phyloP scores from a whole-genome alignment of 805 yeast species.

The Kodamaea kaohsiungensis region DNA sequence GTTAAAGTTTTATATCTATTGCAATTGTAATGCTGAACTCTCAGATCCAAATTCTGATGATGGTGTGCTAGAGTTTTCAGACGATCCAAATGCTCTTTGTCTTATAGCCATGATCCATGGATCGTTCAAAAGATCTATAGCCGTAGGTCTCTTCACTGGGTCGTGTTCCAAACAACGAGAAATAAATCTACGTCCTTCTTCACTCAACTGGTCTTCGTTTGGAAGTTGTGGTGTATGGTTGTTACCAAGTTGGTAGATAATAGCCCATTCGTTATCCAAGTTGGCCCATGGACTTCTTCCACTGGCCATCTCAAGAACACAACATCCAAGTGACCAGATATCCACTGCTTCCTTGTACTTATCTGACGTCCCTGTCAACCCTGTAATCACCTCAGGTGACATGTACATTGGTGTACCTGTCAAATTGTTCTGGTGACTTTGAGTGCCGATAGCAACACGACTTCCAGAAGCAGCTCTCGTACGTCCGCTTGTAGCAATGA shows the following conservation, averaged over 20 bases:
- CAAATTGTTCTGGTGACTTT: constrained; percentile 45
- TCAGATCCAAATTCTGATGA: constrained; percentile 28
- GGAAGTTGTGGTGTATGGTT: constrained; percentile 92
- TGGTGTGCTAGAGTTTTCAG: constrained; percentile 35
- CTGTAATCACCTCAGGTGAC: constrained; percentile 96
- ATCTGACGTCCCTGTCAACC: constrained; percentile 58
- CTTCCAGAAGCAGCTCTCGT: constrained; percentile 26
- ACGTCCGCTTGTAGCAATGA: constrained; percentile 63
- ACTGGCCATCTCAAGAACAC: constrained; percentile 93
- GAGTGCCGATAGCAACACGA: not conserved
- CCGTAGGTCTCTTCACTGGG: constrained; percentile 77
- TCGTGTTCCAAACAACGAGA: constrained; percentile 78
- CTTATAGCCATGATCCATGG: constrained; percentile 85
- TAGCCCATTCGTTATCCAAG: constrained; percentile 96
- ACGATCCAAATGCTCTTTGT: constrained; percentile 61
- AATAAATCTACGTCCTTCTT: constrained; percentile 69
- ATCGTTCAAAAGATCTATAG: constrained; percentile 80
- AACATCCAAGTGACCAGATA: constrained; percentile 97
- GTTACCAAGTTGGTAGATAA: constrained; percentile 97
- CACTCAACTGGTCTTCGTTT: constrained; percentile 70
- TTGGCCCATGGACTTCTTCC: constrained; percentile 97
- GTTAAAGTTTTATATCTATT: not conserved
- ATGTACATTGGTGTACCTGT: constrained; percentile 99
- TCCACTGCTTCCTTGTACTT: constrained; percentile 65
- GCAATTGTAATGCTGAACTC: not conserved